Evolutionary conservation across 2,329 filamentous ascomycete species (phyloP).

Genomic region (Colletotrichum viniferum): DNA sequence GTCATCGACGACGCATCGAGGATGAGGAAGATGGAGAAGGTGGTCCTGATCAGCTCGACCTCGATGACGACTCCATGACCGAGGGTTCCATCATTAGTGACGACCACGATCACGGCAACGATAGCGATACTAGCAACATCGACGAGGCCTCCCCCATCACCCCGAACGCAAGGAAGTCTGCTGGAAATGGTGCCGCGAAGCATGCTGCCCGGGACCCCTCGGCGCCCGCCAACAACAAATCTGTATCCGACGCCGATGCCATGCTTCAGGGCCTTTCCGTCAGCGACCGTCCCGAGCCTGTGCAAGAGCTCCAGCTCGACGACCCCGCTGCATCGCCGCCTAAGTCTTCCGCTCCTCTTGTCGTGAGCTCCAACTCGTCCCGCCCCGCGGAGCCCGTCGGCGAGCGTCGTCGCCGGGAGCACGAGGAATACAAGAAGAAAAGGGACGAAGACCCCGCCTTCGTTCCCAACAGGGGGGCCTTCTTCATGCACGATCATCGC

Average conservation of each 20-base stretch:
- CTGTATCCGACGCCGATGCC: conserved; percentile 58
- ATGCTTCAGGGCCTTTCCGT: conserved; percentile 62
- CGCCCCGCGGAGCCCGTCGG: conserved; percentile 61
- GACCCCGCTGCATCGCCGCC: conserved; percentile 42
- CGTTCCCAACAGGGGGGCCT: conserved; percentile 90
- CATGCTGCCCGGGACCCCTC: conserved; percentile 32
- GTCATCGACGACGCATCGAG: conserved; percentile 70
- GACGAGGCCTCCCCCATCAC: conserved; percentile 60
- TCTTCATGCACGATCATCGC: conserved; percentile 96
- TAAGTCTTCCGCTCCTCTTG: conserved; percentile 52
- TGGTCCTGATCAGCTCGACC: conserved; percentile 57
- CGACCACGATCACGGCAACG: conserved; percentile 62
- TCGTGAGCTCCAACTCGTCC: conserved; percentile 59
- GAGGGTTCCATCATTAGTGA: conserved; percentile 68
- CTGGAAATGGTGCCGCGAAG: conserved; percentile 46
- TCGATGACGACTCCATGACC: conserved; percentile 69
- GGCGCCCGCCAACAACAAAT: conserved; percentile 38
- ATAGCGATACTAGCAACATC: conserved; percentile 69
- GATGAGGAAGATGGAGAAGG: conserved; percentile 75
- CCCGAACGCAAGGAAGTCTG: conserved; percentile 40
- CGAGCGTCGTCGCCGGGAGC: conserved; percentile 80
- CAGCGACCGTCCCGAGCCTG: conserved; percentile 42
- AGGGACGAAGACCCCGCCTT: conserved; percentile 90
- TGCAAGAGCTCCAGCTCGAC: conserved; percentile 53
- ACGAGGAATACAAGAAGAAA: conserved; percentile 89